These are phyloP conservation scores for Fusarium lyarnte DNA, from an alignment of 2,329 filamentous ascomycete genomes.

Conservation along the genomic window DNA sequence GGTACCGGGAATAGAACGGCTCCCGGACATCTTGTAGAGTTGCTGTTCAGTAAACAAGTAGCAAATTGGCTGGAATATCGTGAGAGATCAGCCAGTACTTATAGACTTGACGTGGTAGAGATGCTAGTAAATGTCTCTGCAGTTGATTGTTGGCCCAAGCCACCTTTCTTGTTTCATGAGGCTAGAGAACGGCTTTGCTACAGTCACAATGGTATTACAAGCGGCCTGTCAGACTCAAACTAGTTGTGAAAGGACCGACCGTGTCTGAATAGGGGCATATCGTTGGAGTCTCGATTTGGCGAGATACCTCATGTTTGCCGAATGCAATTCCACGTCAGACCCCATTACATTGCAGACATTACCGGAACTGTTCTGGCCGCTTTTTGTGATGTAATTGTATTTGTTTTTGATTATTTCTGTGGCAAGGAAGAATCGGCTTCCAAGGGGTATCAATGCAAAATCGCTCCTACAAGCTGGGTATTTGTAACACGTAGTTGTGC, in stretches of 20 bases:
- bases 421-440: slow-evolving; percentile 8
- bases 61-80: not conserved
- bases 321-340: not conserved
- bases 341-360: not conserved
- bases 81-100: not conserved
- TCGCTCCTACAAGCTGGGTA: not conserved
- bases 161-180: slow-evolving; percentile 19
- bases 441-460: slow-evolving; percentile 35
- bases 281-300: not conserved
- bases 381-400: not conserved
- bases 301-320: not conserved
- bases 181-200: not conserved
- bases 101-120: not conserved
- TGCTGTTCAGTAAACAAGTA: not conserved
- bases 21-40: not conserved
- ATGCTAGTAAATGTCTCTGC: not conserved
- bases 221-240: not conserved
- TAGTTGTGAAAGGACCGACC: slow-evolving; percentile 18
- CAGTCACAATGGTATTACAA: slow-evolving; percentile 11
- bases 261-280: not conserved
- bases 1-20: not conserved
- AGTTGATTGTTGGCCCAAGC: not conserved
- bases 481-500: slow-evolving; percentile 4
- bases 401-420: not conserved
- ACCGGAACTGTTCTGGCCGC: not conserved